Base-by-base conservation (phyloP, 176 grass and related monocot genomes). In the Stipa capillata region DNA sequence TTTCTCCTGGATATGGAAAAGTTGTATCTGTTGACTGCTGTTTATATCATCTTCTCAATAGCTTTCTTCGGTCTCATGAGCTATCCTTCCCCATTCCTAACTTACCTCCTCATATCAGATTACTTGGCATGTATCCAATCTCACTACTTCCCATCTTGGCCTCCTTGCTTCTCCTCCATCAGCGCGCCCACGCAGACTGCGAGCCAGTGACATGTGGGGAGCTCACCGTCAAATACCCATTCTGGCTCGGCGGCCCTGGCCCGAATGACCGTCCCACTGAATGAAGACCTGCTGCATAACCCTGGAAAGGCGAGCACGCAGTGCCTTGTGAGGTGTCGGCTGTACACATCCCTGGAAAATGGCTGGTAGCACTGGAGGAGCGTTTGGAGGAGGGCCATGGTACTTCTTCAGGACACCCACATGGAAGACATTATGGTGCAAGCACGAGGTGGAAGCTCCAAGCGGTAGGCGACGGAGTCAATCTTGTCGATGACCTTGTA, bases 221-320 rank as follows among this genome's bases (percentile, higher is more conserved):
- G 54, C n/a, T 90, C 52, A 79, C 20, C 3, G 59, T 86, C 15
- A 60, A 8, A 2, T 90, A 90, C 70, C 88, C 88, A 2, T 90
- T 90, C 70, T 90, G 88, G 88, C 54, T 83, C 2, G 55, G 60
- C 17, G 6, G n/a, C n/a, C n/a, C n/a, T n/a, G n/a, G n/a, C n/a
- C n/a, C n/a, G n/a, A n/a, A n/a, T n/a, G n/a, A n/a, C n/a, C n/a
- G n/a, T n/a, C n/a, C n/a, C n/a, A n/a, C n/a, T n/a, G n/a, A n/a
- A n/a, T n/a, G n/a, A n/a, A n/a, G n/a, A n/a, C n/a, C n/a, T n/a
- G n/a, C n/a, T n/a, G n/a, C n/a, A n/a, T n/a, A n/a, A n/a, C n/a
- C n/a, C n/a, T n/a, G n/a, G n/a, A n/a, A n/a, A n/a, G n/a, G n/a
- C n/a, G n/a, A n/a, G n/a, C n/a, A n/a, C n/a, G n/a, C n/a, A n/a